Conservation (phyloP, 352 stramenopile genomes). For the Pythium grandisporangium region DNA sequence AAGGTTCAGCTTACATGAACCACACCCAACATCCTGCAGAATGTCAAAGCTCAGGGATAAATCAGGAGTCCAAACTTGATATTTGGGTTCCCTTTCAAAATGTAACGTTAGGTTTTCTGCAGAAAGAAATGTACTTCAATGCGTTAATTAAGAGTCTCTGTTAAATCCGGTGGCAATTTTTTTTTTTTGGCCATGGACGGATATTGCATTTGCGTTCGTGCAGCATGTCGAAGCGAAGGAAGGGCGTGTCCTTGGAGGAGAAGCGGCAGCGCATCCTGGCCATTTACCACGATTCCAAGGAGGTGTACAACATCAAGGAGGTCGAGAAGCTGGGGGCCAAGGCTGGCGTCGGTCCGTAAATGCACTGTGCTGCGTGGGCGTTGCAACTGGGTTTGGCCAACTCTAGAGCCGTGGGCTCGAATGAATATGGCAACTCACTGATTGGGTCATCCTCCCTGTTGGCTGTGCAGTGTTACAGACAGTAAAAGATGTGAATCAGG, state of each 20-base stretch:
- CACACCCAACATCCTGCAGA: too few relatives aligned
- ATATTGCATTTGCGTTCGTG: too few relatives aligned
- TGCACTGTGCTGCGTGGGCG: too few relatives aligned
- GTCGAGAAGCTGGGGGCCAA: conserved; percentile 82
- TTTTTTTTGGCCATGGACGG: too few relatives aligned
- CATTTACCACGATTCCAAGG: conserved; percentile 83
- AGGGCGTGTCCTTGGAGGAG: conserved; percentile 76
- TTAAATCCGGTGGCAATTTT: too few relatives aligned
- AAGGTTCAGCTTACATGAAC: too few relatives aligned
- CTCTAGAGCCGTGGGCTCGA: neutral
- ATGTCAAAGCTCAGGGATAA: too few relatives aligned
- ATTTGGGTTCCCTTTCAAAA: too few relatives aligned
- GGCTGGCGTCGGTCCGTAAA: conserved; percentile 69
- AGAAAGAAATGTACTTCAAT: too few relatives aligned
- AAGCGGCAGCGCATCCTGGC: conserved; percentile 77
- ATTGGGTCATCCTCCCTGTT: neutral
- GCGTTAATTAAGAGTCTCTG: too few relatives aligned
- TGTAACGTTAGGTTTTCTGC: too few relatives aligned
- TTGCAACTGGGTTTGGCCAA: neutral
- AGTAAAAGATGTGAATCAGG: conserved; percentile 85
- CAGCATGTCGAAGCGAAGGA: conserved; percentile 65
- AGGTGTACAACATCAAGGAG: conserved; percentile 84
- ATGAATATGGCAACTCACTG: neutral
- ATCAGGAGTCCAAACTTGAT: too few relatives aligned
- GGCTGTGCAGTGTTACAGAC: conserved; percentile 83